Evolutionary conservation across 495 filamentous ascomycete species (phyloP), one percentile per base, ranked within the genome.

Genomic region (Mycothermus thermophilus): DNA sequence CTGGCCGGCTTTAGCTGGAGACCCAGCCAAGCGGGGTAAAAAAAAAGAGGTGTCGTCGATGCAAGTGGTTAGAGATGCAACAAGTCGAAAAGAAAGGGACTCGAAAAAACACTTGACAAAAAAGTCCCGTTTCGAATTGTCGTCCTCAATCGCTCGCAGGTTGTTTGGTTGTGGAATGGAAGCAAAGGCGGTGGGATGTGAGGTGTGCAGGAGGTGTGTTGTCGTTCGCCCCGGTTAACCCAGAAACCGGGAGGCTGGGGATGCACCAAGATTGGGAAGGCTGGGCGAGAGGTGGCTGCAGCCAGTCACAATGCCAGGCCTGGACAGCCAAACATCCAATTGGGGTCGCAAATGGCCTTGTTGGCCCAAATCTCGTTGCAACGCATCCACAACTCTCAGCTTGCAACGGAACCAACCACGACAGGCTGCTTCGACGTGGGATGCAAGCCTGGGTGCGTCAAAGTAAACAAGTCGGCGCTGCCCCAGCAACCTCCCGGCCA

Each of bases 241-340:
- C 51, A 47, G 51, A 51, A 54, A 54, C 51, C 25, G 36, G 18
- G 43, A 32, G 49, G 41, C 35, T 40, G 43, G 46, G 46, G 32
- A 31, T 10, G 37, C 32, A 27, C 23, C 6, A 4, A 6, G 7
- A 4, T 15, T 27, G 27, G 6, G 12, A 19, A 17, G 8, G 13
- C 18, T 23, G 8, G 3, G 10, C 3, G 8, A n/a, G 35, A 18
- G 35, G 34, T 20, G 26, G 28, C 25, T 11, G 13, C 30, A 7
- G n/a, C 13, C 26, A 14, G 10, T 20, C n/a, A 16, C 6, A 15
- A 40, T 28, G 8, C 32, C 31, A 24, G 31, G 31, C 31, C 5
- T n/a, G n/a, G 11, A 5, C 30, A 13, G 14, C 7, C 33, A 34
- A 10, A 6, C 8, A 12, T 3, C 27, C 28, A 18, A 20, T n/a